phyloP scores from a whole-genome alignment of 2,329 filamentous ascomycete genomes.

The Macrophomina pseudophaseolina region DNA sequence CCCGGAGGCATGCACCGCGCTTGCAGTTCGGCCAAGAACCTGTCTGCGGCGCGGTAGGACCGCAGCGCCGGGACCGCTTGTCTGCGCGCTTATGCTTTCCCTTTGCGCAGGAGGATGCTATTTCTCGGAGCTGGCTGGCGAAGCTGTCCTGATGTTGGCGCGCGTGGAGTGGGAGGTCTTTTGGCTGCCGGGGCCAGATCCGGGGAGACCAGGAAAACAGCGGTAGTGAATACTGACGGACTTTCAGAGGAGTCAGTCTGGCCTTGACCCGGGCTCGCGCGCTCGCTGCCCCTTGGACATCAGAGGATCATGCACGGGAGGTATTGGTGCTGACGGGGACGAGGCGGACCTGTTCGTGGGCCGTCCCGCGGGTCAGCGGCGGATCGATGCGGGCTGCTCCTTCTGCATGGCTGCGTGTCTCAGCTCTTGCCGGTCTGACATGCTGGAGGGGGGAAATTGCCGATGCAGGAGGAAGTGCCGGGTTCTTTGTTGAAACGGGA shows the following conservation, averaged over 20 bases:
- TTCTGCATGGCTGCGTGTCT: neutral
- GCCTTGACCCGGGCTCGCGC: neutral
- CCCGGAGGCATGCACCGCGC: neutral
- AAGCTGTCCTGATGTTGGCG: no score
- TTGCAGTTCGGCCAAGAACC: no score
- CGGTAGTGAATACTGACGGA: neutral
- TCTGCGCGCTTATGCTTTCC: no score
- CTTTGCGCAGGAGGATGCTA: no score
- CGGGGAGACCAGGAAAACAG: no score
- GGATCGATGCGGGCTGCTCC: neutral
- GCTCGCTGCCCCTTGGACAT: neutral
- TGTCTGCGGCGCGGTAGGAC: no score
- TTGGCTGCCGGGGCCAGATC: no score
- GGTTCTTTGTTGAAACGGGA: neutral
- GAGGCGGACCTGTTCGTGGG: neutral
- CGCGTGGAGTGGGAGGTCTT: no score
- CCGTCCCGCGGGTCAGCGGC: slow-evolving; percentile 1
- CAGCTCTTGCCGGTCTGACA: neutral
- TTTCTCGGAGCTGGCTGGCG: no score
- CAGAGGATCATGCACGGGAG: neutral
- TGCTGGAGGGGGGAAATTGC: neutral
- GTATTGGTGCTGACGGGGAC: neutral
- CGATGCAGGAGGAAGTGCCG: neutral
- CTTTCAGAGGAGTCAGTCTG: neutral
- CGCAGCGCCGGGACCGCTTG: no score